Base-by-base conservation (phyloP, 306 rosid genomes). In the Prunus dulcis region DNA sequence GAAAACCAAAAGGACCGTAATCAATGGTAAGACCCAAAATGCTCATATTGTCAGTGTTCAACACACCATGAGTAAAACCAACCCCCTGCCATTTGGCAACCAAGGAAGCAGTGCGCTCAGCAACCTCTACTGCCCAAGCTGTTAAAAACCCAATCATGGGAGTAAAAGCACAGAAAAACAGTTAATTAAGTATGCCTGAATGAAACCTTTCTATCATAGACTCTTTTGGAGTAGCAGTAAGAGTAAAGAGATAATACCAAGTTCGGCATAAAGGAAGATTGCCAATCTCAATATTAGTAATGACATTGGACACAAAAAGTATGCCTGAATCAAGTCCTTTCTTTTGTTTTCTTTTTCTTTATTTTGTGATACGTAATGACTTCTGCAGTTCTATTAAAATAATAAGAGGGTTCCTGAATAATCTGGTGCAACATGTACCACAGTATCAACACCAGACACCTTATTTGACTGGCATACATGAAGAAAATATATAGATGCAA, bases 1-100 rank as follows among this genome's bases (percentile, higher is more conserved):
- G 84, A 88, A 96, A 96, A 71, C 99, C 99, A 86, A 92, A 96
- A 50, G 98, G 99, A 69, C 99, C 99, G 71, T 92, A 96, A 81
- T 96, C 99, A 22, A 96, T 91, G 50, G 97, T 92, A 62, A 96
- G 96, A 79, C 99, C 99, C 89, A 96, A 88, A 87, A 96, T 85
- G 83, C 99, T 96, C 99, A 92, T 92, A 84, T 96, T 96, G 79
- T 96, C 99, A 2, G 98, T 96, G 87, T 96, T 96, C 90, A 96
- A 88, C 74, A 96, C 99, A 80, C 99, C 99, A 58, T 92, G 99
- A 68, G 99, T 96, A 84, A 96, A 96, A 65, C 99, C 99, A 78
- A 92, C 96, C 63, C 99, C 99, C 83, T 96, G 99, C 98, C 99
- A 96, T 55, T 84, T 86, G 52, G 99, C 97, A 83, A 91, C 86